Base-by-base conservation (phyloP, 2,329 filamentous ascomycete species). In the Epichloe amarillans region DNA sequence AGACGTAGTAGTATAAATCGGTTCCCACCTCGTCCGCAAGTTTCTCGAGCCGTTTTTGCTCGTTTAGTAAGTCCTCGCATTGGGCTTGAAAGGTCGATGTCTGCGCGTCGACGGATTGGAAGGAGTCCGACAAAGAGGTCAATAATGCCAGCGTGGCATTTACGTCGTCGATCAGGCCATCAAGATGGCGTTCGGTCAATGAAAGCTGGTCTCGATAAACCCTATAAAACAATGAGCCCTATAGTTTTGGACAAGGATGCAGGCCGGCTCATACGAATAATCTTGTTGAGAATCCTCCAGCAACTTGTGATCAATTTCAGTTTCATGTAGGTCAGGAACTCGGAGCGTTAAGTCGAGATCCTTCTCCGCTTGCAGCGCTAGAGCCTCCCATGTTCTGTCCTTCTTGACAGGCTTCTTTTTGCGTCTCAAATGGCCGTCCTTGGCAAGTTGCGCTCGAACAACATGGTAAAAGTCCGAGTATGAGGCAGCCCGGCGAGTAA, bases 1-100 rank as follows among this genome's bases (percentile, higher is more conserved):
- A 96, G 19, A 86, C 81, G 66, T 98, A 98, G 67, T 95, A 96
- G 62, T 90, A 83, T n/a, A 96, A 72, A 59, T 96, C 94, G 23
- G 87, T 86, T 26, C 87, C 84, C 51, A 98, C 84, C 52, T 89
- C 84, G 57, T 94, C 81, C 3, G 89, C 88, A 41, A 98, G 76
- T 56, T 76, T 78, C 54, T 87, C 82, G 40, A 96, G 75, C 23
- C 86, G 81, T 59, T 77, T 80, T 68, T 97, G 89, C 60, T 95
- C 90, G 1, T 79, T 74, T 33, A 97, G 71, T 2, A 98, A 75
- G 51, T 88, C 86, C 63, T 96, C 88, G 67, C 93, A 98, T 66
- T 95, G 89, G 45, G 84, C 81, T 64, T 90, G 87, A 70, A 98
- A 97, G 14, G 86, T 84, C n/a, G 85, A 87, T 0, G 93, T 98